A percentile compares a stretch with the other conserved stretches of the same genome.
Evolutionary conservation across 1,139 yeast genomes (phyloP).

Genomic region (Candida albicans): DNA sequence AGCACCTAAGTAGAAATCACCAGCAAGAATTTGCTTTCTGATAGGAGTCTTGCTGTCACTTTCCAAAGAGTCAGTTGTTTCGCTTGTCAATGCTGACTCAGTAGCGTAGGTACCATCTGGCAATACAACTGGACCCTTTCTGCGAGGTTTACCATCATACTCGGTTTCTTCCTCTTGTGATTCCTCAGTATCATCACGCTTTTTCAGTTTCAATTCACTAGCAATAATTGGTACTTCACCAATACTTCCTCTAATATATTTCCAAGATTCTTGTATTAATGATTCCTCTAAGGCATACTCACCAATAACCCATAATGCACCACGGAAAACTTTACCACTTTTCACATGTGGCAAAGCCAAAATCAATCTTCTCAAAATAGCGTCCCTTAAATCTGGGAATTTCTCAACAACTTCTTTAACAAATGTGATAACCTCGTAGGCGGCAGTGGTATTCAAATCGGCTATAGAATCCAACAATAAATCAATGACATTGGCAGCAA

Average conservation of each 20-base stretch:
- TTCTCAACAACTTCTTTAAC: slow-evolving; percentile 93
- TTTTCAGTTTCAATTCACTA: slow-evolving; percentile 62
- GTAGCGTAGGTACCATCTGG: slow-evolving; percentile 99
- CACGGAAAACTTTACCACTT: slow-evolving; percentile 90
- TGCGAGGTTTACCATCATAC: slow-evolving; percentile 22
- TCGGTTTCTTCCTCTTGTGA: slow-evolving; percentile 24
- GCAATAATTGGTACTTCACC: slow-evolving; percentile 92
- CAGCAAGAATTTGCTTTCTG: slow-evolving; percentile 77
- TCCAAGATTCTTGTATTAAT: slow-evolving; percentile 85
- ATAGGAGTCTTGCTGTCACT: slow-evolving; percentile 63
- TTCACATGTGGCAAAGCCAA: slow-evolving; percentile 64
- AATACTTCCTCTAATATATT: slow-evolving; percentile 72
- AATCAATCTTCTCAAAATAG: slow-evolving; percentile 66
- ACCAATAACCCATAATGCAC: slow-evolving; percentile 94
- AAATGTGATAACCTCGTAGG: slow-evolving; percentile 83
- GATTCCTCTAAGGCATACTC: slow-evolving; percentile 78
- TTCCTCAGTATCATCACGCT: slow-evolving; percentile 34
- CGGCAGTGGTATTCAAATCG: slow-evolving; percentile 82
- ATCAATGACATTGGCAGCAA: slow-evolving; percentile 89
- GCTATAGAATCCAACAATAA: slow-evolving; percentile 82
- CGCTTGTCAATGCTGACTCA: slow-evolving; percentile 77
- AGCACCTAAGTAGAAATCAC: slow-evolving; percentile 90
- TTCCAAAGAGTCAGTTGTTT: slow-evolving; percentile 30
- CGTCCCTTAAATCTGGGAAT: slow-evolving; percentile 75
- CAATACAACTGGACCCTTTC: slow-evolving; percentile 75